A percentile compares a stretch with the other conserved stretches of the same genome.
phyloP scores from a whole-genome alignment of 2,329 filamentous ascomycete species.

The Nigrograna mackinnonii region DNA sequence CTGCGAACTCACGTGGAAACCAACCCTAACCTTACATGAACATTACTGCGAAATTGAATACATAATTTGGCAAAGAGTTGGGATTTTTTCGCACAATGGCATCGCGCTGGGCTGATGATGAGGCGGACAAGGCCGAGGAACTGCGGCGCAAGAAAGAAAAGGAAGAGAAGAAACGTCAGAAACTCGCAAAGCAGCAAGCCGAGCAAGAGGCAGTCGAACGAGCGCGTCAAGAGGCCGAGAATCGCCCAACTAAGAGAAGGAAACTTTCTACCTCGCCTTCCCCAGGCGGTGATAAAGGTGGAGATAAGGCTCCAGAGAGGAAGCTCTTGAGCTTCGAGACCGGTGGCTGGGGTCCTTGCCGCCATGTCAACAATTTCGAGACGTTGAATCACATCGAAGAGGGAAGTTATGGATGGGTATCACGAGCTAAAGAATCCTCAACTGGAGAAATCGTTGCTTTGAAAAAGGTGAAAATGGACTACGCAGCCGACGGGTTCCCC shows the following conservation, averaged over 20 bases:
- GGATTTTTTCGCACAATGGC: too few relatives aligned
- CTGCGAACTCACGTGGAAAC: not conserved
- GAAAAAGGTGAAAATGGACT: slow-evolving; percentile 91
- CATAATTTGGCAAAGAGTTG: too few relatives aligned
- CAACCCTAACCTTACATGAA: too few relatives aligned
- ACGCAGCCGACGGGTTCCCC: slow-evolving; percentile 74
- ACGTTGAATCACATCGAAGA: slow-evolving; percentile 97
- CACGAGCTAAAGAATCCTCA: slow-evolving; percentile 73
- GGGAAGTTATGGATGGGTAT: slow-evolving; percentile 94
- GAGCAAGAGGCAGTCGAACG: slow-evolving; percentile 56
- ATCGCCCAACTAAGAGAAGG: slow-evolving; percentile 59
- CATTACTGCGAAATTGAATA: too few relatives aligned
- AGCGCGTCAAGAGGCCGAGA: slow-evolving; percentile 30
- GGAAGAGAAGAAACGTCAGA: slow-evolving; percentile 84
- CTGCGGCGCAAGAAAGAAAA: slow-evolving; percentile 78
- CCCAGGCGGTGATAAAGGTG: slow-evolving; percentile 11
- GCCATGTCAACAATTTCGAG: slow-evolving; percentile 86
- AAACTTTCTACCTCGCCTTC: slow-evolving; percentile 60
- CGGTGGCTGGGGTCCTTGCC: slow-evolving; percentile 69
- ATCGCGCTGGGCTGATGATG: slow-evolving; percentile 87
- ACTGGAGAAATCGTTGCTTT: slow-evolving; percentile 85
- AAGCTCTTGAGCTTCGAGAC: slow-evolving; percentile 73
- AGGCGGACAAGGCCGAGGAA: slow-evolving; percentile 76
- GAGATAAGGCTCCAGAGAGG: slow-evolving; percentile 39
- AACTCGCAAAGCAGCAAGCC: slow-evolving; percentile 77